phyloP scores from a whole-genome alignment of 2,329 filamentous ascomycete genomes.

The Xylariales sp. region DNA sequence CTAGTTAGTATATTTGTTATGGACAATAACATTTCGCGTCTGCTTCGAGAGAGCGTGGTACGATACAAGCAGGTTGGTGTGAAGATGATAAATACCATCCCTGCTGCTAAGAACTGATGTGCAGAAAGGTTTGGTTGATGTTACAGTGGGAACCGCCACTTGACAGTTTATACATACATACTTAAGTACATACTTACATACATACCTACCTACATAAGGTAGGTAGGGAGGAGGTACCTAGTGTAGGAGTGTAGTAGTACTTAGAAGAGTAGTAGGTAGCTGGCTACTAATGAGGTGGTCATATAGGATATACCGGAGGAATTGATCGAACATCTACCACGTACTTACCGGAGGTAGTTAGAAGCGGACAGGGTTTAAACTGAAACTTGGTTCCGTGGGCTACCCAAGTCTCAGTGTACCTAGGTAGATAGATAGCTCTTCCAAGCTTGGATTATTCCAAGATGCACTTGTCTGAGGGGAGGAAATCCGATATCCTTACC shows the following conservation, averaged over 20 bases:
- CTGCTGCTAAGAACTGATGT: neutral
- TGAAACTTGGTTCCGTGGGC: too few relatives aligned
- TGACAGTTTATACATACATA: neutral
- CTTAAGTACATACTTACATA: neutral
- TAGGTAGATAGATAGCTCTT: too few relatives aligned
- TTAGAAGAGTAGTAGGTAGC: too few relatives aligned
- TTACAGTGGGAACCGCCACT: neutral
- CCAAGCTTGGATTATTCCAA: too few relatives aligned
- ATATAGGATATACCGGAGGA: too few relatives aligned
- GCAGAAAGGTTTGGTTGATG: neutral
- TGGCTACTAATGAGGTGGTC: too few relatives aligned
- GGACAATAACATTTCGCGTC: neutral
- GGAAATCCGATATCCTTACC: too few relatives aligned
- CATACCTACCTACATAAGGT: neutral
- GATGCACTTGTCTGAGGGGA: too few relatives aligned
- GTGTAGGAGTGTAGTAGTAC: neutral
- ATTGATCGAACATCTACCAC: too few relatives aligned
- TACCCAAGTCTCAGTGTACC: too few relatives aligned
- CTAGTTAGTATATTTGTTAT: neutral
- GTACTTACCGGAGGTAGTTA: too few relatives aligned
- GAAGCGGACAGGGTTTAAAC: too few relatives aligned
- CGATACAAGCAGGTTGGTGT: constrained; percentile 1
- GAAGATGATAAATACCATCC: constrained; percentile 7
- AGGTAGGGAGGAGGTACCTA: neutral
- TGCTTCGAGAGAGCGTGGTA: neutral